Conservation (phyloP, 2,329 filamentous ascomycete genomes). For the Knufia fluminis region DNA sequence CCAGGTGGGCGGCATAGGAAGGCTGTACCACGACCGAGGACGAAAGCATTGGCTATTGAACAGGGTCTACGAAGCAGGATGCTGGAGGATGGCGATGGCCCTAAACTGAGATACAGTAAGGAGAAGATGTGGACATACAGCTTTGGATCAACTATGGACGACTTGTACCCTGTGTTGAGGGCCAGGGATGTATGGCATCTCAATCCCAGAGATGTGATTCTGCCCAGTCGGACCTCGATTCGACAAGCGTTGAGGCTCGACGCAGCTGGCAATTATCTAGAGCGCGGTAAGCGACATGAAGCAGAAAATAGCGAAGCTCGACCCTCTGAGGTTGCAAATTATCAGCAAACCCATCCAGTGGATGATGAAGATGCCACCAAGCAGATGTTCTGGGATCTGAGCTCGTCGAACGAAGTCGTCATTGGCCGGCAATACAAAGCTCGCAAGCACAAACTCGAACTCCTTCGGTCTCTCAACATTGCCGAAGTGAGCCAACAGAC, state of each 20-base stretch:
- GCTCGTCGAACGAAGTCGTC: conserved; percentile 36
- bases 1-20: background rate
- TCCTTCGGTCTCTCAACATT: conserved; percentile 32
- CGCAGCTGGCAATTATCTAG: conserved; percentile 1
- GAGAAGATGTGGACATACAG: background rate
- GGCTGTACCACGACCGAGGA: background rate
- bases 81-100: background rate
- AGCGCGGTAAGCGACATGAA: background rate
- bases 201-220: conserved; percentile 35
- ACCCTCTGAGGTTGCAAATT: no score
- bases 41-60: background rate
- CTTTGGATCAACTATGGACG: conserved; percentile 43
- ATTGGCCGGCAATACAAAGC: conserved; percentile 42
- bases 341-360: conserved; percentile 6
- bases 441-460: conserved; percentile 32
- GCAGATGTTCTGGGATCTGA: conserved; percentile 12
- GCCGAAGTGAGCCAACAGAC: conserved; percentile 30
- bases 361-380: conserved; percentile 5
- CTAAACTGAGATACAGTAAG: background rate
- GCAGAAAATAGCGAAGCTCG: no score
- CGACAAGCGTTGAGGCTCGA: conserved; percentile 15
- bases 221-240: conserved; percentile 40
- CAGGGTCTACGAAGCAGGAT: conserved; percentile 5
- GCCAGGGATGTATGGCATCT: conserved; percentile 43
- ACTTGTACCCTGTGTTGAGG: conserved; percentile 39